phyloP scores from a whole-genome alignment of 2,329 filamentous ascomycete species.

The Polychaeton citri region DNA sequence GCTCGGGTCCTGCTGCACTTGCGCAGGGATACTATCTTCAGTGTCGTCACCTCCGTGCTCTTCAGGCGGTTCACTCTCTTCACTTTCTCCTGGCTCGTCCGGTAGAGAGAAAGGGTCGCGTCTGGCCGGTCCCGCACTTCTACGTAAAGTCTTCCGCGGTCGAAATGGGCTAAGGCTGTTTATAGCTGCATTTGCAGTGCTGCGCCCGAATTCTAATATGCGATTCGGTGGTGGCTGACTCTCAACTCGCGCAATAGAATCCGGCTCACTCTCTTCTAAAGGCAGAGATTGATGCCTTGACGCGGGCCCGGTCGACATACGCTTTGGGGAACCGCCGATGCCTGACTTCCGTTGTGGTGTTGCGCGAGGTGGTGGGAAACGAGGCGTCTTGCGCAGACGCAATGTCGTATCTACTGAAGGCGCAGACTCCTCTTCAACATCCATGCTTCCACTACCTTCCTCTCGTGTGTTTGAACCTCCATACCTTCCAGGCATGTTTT shows the following conservation, averaged over 20 bases:
- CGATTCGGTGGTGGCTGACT: slow-evolving; percentile 18
- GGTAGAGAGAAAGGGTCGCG: slow-evolving; percentile 11
- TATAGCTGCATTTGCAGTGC: slow-evolving; percentile 5
- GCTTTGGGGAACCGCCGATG: slow-evolving; percentile 43
- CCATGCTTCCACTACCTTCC: slow-evolving; percentile 28
- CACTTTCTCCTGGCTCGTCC: slow-evolving; percentile 9
- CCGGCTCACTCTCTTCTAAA: slow-evolving; percentile 1
- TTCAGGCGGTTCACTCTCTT: slow-evolving; percentile 6
- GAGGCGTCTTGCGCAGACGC: slow-evolving; percentile 26
- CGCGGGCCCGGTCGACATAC: slow-evolving; percentile 44
- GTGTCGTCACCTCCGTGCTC: slow-evolving; percentile 6
- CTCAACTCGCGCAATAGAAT: slow-evolving; percentile 2
- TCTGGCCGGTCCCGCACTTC: slow-evolving; percentile 11
- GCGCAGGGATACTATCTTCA: slow-evolving; percentile 7
- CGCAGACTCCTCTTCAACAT: slow-evolving; percentile 43
- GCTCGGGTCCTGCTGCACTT: slow-evolving; percentile 10
- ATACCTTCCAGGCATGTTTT: background rate
- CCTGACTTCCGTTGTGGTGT: slow-evolving; percentile 53
- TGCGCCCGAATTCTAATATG: slow-evolving; percentile 17
- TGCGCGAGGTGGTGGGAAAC: slow-evolving; percentile 37
- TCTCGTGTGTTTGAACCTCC: background rate
- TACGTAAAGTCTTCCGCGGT: slow-evolving; percentile 14
- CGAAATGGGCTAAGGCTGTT: slow-evolving; percentile 21
- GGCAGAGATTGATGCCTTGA: slow-evolving; percentile 28
- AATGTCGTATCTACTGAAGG: slow-evolving; percentile 34